Base-by-base conservation (phyloP, 106 monocot species). In the Dendrobium nobile region DNA sequence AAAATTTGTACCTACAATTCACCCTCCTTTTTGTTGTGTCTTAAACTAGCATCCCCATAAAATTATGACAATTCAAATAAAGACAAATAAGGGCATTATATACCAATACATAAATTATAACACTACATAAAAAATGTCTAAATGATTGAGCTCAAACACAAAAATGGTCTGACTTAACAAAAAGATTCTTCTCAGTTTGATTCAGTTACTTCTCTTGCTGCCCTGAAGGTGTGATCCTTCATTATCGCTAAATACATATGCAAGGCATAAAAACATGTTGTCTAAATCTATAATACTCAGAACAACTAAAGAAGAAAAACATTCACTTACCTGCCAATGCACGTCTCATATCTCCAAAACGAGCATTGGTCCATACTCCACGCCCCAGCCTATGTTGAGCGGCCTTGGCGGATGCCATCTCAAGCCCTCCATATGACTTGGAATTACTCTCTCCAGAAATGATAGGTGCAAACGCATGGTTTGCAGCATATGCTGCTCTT, bases 301-400 rank as follows among this genome's bases (percentile, higher is more conserved):
- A 70, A 70, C 33, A 70, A 37, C 13, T 27, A 16, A 61, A 61
- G 61, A 70, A 70, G 24, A 70, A 37, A 70, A 70, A 16, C 70
- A 68, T 33, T 70, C 70, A 70, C 37, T 37, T 70, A 90, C 92
- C 92, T 78, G 92, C 84, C 83, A 93, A 82, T 47, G 93, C 90
- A 79, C 93, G 85, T 20, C 86, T 83, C 93, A 93, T 93, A 80
- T 93, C 93, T 42, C 93, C 93, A 80, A 85, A 70, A 22, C 37
- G 37, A 70, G 70, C 37, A 70, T 37, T 37, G 37, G 70, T 37
- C 70, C 70, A 70, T 70, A 70, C 15, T 37, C 70, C 70, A 16
- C 70, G 37, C 70, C 37, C 70, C 28, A 70, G 16, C 70, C 70
- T 88, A 80, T 90, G 88, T 28, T 88, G 88, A 85, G 88, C 82